Base-by-base conservation (phyloP, 2,329 filamentous ascomycete species). In the Xylariaceae sp. region DNA sequence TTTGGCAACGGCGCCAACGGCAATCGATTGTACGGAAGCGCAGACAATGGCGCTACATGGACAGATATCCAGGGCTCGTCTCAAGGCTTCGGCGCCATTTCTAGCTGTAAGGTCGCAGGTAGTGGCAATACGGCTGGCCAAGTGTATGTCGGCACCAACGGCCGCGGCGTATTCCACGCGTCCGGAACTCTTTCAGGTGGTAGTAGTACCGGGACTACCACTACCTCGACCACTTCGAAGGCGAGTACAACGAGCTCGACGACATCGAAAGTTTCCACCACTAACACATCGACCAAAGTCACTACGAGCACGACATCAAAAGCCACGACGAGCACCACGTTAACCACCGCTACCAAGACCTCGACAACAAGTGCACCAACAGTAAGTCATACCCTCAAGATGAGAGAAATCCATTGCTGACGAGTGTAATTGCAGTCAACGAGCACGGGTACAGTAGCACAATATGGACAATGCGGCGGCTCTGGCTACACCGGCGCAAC, bases 91-190 rank as follows among this genome's bases (percentile, higher is more conserved):
- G 75, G 75, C 0, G 58, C 71, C 1, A 69, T 76, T 32, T 64
- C 68, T n/a, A 58, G 62, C 14, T 66, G 65, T 44, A 67, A 61
- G 32, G 55, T 78, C 1, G 68, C 67, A 0, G 75, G 75, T 2
- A 76, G 73, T 46, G 71, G 67, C 1, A 78, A 77, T 48, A 67
- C 68, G 7, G 68, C 70, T 2, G 68, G 69, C 1, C 65, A 73
- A 45, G 73, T 78, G 0, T 78, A 76, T 41, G 74, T 77, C 14
- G 75, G 75, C 0, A 77, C 75, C 2, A 77, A 77, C 47, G 75
- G 75, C 0, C 69, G 74, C 1, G 74, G 75, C 12, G 73, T 75
- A 5, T 66, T 77, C 47, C 70, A 66, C 49, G 70, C 64, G 14
- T 58, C 56, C 1, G 59, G 62, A 1, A 48, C 47, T 17, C 53